Conservation (phyloP, 2,329 filamentous ascomycete species). For the Xylaria sp. region DNA sequence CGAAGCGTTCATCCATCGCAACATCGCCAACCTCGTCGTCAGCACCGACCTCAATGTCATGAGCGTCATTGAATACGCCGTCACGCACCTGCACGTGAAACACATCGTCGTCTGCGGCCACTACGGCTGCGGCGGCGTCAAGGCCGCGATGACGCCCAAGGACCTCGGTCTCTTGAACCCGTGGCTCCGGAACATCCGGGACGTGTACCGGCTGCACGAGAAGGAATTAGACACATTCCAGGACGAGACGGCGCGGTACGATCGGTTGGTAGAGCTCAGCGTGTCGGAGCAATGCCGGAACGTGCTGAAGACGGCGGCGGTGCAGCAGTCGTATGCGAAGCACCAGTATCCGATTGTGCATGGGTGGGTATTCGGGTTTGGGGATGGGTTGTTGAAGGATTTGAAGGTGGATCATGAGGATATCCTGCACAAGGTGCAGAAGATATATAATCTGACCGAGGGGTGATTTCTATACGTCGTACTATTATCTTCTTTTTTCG, state of each 20-base stretch:
- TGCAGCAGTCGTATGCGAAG: conserved; percentile 64
- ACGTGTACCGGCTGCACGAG: conserved; percentile 68
- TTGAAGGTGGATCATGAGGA: conserved; percentile 57
- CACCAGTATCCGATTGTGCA: conserved; percentile 65
- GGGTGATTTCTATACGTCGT: background rate
- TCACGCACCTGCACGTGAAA: conserved; percentile 73
- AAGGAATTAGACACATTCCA: conserved; percentile 59
- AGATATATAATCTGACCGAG: conserved; percentile 54
- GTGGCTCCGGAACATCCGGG: conserved; percentile 69
- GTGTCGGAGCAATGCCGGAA: conserved; percentile 72
- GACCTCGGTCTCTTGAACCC: conserved; percentile 67
- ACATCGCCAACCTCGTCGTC: conserved; percentile 86
- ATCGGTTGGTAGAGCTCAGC: conserved; percentile 77
- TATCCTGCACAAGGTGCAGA: conserved; percentile 53
- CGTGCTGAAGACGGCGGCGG: conserved; percentile 71
- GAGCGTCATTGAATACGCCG: conserved; percentile 81
- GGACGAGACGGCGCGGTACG: conserved; percentile 55
- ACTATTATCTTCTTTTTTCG: background rate
- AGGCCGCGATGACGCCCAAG: conserved; percentile 66
- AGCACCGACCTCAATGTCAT: conserved; percentile 74
- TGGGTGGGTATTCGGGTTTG: conserved; percentile 68
- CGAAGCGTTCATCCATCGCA: conserved; percentile 90
- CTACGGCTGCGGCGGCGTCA: conserved; percentile 72
- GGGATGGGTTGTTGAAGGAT: conserved; percentile 61
- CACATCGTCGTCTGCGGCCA: conserved; percentile 76